A percentile compares a stretch with the other conserved stretches of the same genome.
These are phyloP conservation scores for Epithemia pelagica DNA, from an alignment of 108 stramenopile species.

Conservation along the genomic window DNA sequence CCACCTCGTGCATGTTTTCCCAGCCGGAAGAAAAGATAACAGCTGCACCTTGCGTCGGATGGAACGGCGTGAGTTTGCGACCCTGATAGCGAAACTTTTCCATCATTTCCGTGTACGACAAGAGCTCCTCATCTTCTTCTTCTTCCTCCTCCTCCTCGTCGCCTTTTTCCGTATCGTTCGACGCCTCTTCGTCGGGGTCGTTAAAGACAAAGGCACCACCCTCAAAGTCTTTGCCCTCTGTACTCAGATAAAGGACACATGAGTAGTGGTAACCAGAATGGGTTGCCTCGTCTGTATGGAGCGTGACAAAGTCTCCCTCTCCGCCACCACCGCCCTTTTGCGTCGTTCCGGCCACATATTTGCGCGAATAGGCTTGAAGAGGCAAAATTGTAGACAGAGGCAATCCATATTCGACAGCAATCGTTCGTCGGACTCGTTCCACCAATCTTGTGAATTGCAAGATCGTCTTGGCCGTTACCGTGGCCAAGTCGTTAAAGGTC, in stretches of 20 bases:
- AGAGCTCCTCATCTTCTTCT: constrained; percentile 7
- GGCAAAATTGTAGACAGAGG: constrained; percentile 23
- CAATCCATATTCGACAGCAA: constrained; percentile 33
- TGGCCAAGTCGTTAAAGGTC: constrained; percentile 26
- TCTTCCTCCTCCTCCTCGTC: constrained; percentile 7
- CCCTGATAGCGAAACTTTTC: constrained; percentile 24
- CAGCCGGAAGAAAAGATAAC: constrained; percentile 38
- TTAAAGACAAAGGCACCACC: constrained; percentile 39
- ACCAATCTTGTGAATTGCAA: constrained; percentile 22
- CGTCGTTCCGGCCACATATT: constrained; percentile 32
- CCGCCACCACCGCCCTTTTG: constrained; percentile 32
- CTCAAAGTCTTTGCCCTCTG: constrained; percentile 33
- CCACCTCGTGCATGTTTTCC: constrained; percentile 45
- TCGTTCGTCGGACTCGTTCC: constrained; percentile 27
- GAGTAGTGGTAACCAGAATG: constrained; percentile 37
- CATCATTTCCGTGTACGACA: constrained; percentile 2
- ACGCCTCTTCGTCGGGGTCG: constrained; percentile 13
- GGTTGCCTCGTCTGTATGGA: constrained; percentile 39
- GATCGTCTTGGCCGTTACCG: constrained; percentile 19
- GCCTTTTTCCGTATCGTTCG: background rate
- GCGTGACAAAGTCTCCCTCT: constrained; percentile 31
- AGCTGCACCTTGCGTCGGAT: constrained; percentile 25
- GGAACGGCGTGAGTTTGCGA: constrained; percentile 28
- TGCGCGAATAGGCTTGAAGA: constrained; percentile 29
- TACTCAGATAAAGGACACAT: constrained; percentile 31